Evolutionary conservation across 768 basidiomycete species (phyloP), one percentile per base, ranked within the genome.

Genomic region (Agrocybe praecox): DNA sequence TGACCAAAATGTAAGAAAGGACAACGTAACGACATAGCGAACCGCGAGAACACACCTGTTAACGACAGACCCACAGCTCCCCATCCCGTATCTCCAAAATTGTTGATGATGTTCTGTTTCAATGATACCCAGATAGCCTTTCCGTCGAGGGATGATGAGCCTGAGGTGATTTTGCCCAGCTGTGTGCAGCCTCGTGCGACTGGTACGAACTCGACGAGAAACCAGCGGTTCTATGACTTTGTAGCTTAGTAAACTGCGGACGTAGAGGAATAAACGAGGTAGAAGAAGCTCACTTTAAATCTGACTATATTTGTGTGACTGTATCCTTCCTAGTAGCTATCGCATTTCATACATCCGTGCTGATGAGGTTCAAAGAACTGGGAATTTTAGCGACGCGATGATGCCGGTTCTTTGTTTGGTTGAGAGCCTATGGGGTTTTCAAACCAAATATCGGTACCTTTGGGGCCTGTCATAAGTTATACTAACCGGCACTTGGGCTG

Each of bases 1-100:
- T n/a, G n/a, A n/a, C n/a, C n/a, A n/a, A 44, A 46, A 33, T 26
- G 12, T 23, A 6, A 7, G 17, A 34, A 32, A 34, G 47, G 19
- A n/a, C 29, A 51, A 19, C 19, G 15, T 40, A 23, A 17, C 18
- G 8, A 47, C 46, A n/a, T n/a, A n/a, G 14, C 12, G 14, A 6
- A 29, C 2, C 3, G 17, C 15, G 12, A 22, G 17, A 5, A 72
- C 82, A 43, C 56, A 90, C 93, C 87, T 19, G 79, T 85, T 56
- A 96, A 72, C 3, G 88, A 89, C 33, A 82, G 68, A 0, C 84
- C 89, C 2, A 95, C 83, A 10, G 88, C 81, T 22, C 93, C 93
- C 93, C 92, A 95, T 5, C 92, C 94, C 0, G 83, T 77, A 66
- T 94, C 92, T 2, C 94, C 94, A 66, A 94, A 95, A 63, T 93